Evolutionary conservation across 257 asterid genomes (phyloP).

Genomic region (Petunia secreta): DNA sequence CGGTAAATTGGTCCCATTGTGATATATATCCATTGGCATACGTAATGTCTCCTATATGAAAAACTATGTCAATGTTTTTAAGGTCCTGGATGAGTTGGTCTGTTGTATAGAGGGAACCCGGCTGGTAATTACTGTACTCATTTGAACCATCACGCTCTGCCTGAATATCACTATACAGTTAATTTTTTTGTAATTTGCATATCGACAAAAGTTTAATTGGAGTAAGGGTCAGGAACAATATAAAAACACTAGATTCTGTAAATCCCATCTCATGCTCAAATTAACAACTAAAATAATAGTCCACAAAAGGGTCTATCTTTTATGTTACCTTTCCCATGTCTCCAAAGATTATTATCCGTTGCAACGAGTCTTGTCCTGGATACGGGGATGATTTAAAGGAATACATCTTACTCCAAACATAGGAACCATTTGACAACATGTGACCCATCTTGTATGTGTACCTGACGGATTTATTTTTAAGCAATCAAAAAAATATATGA

Average conservation of each 20-base stretch:
- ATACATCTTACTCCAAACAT: constrained; percentile 74
- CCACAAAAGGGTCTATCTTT: background rate
- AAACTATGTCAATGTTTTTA: constrained; percentile 50
- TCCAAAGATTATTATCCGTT: constrained; percentile 79
- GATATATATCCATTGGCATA: constrained; percentile 59
- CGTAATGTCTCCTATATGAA: constrained; percentile 58
- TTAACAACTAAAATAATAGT: background rate
- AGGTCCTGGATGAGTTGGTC: constrained; percentile 78
- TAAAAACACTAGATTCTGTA: background rate
- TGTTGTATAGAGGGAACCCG: constrained; percentile 82
- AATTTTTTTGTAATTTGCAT: background rate
- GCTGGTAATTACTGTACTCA: constrained; percentile 81
- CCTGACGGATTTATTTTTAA: constrained; percentile 43
- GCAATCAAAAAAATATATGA: background rate
- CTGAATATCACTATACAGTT: constrained; percentile 43
- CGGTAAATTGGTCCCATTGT: constrained; percentile 94
- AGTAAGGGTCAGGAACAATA: background rate
- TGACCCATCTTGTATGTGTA: constrained; percentile 83
- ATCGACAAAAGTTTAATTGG: background rate
- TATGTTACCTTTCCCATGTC: constrained; percentile 91
- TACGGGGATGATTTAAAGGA: constrained; percentile 77
- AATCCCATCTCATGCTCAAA: background rate
- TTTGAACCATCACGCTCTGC: constrained; percentile 95
- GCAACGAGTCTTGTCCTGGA: constrained; percentile 89
- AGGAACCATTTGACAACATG: constrained; percentile 53